phyloP scores from a whole-genome alignment of 495 filamentous ascomycete species.

The Mycothermus thermophilus region DNA sequence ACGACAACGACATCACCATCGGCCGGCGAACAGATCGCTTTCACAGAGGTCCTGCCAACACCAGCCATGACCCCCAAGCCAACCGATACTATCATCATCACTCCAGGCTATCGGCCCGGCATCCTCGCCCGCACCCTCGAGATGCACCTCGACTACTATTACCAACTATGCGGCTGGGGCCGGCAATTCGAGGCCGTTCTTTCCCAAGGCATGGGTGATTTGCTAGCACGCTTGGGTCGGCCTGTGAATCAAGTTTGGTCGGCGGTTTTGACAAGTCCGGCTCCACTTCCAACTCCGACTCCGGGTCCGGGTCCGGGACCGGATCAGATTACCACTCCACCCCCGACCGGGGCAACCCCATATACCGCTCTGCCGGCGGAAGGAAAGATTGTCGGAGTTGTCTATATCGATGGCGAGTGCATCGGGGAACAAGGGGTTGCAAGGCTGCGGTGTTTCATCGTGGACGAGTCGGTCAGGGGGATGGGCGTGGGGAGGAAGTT shows the following conservation, averaged over 20 bases:
- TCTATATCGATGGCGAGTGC: conserved; percentile 20
- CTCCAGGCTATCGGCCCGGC: conserved; percentile 20
- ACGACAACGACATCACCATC: too few species aligned
- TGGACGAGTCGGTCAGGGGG: conserved; percentile 15
- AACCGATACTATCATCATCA: conserved; percentile 11
- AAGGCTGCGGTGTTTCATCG: conserved; percentile 19
- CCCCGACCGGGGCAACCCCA: neutral
- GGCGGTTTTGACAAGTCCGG: conserved; percentile 8
- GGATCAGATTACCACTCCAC: neutral
- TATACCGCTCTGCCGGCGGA: conserved; percentile 4
- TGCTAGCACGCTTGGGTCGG: conserved; percentile 12
- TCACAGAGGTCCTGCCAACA: too few species aligned
- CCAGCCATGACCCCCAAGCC: neutral
- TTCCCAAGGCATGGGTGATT: conserved; percentile 1
- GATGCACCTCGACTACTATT: conserved; percentile 21
- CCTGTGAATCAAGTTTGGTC: conserved; percentile 17
- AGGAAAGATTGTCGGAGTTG: conserved; percentile 13
- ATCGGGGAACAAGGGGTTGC: conserved; percentile 5
- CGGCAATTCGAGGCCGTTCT: conserved; percentile 13
- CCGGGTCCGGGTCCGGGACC: neutral
- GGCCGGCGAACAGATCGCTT: too few species aligned
- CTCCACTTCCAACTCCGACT: neutral
- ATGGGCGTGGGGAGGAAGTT: conserved; percentile 17
- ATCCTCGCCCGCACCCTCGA: conserved; percentile 18
- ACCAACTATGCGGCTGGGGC: conserved; percentile 11